Evolutionary conservation across 768 basidiomycete species (phyloP), one percentile per base, ranked within the genome.

Genomic region (Leccinum ochraceum): DNA sequence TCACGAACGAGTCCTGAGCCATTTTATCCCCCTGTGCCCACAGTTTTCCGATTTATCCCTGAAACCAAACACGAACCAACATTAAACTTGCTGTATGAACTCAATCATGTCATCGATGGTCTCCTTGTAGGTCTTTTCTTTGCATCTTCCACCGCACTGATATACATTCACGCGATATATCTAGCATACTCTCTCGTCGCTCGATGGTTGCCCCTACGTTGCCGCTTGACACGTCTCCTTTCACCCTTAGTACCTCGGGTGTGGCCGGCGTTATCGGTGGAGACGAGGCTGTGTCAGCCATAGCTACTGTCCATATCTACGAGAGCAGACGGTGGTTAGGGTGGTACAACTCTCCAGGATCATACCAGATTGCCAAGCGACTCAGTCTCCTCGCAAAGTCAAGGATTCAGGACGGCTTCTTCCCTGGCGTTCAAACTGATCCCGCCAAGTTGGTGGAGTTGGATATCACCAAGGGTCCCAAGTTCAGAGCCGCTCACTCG

Each of bases 341-440:
- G 6, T 78, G 75, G 73, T 78, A 77, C 42, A 77, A 78, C 42
- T 64, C 77, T 11, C 76, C 76, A 3, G 76, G 76, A 14, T 74
- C 76, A 11, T 76, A 74, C 57, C 60, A 63, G 24, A 69, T 78
- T 9, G 77, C 74, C 9, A 77, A 67, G 58, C 67, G 69, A 42
- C 77, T 73, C 8, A 71, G 69, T 7, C 65, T 67, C 42, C 73
- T 76, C 9, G 73, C 75, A 30, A 69, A 65, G 26, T 73, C 74
- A n/a, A 68, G 61, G 44, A 66, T 77, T 46, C 76, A 75, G 60
- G 69, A 72, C 36, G 74, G 71, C 10, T 66, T 76, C 28, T 76
- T 71, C 54, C 76, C 76, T 0, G 75, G 76, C 3, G 64, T 70
- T 28, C 69, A 71, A 26, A 68, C 67, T 3, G 70, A 76, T 59